Base-by-base conservation (phyloP, 148 eudicot species). In the Pouteria glomerata region DNA sequence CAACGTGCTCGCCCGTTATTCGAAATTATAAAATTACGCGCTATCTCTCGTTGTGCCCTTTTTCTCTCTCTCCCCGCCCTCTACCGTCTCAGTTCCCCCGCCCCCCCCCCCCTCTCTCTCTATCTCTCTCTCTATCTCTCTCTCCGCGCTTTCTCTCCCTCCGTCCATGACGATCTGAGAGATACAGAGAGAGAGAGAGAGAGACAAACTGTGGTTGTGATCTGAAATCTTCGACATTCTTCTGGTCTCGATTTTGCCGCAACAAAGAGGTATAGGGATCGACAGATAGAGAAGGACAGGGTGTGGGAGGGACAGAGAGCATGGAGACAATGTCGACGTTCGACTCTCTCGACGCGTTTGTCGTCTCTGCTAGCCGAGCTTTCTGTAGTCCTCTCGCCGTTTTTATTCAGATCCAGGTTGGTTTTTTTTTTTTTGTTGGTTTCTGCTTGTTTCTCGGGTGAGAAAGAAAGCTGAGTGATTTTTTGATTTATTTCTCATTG, bases 341-440 rank as follows among this genome's bases (percentile, higher is more conserved):
- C 24, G 85, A 85, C 59, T 84, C 93, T 50, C 45, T 94, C 21
- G 98, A 94, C 76, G 78, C 76, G 57, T 81, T 89, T 57, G 68
- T 94, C 26, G 80, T 91, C 63, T 70, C 87, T 62, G 86, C 91
- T 18, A 87, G 89, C 83, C 78, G 80, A 78, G 87, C 91, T 56
- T 89, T 75, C 47, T 84, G 84, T 70, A 69, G 70, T 53, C 87
- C 89, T 7, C 10, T 85, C 56, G 93, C 89, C 24, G 31, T 81
- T 67, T 91, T 89, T 70, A 24, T 94, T 68, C 98, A 94, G 93
- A 87, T 87, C 91, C 98, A 94, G 98, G 93, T 63, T 47, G 51
- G 14, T 71, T 29, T 47, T 44, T 16, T 37, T 29, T 15, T 37
- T 55, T 30, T 45, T 26, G n/a, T 51, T 4, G 16, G n/a, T 42